Evolutionary conservation across 225 moss, liverwort and hornwort species (phyloP).

Genomic region (Sphagnum tenellum): DNA sequence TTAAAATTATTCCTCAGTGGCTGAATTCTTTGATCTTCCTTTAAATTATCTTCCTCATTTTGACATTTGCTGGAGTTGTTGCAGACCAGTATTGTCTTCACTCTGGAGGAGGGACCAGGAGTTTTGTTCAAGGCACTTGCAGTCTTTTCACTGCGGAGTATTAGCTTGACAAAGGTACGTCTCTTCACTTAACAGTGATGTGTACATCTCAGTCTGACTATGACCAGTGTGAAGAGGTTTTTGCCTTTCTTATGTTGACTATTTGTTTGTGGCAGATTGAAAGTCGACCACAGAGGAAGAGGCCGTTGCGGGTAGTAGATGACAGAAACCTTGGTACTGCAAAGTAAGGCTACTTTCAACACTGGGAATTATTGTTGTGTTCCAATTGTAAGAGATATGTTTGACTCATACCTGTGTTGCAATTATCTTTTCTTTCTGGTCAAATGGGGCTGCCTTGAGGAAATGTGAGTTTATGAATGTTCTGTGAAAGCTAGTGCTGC

Average conservation of each 20-base stretch:
- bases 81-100: slow-evolving; percentile 51
- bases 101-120: slow-evolving; percentile 52
- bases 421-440: too few species aligned
- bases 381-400: not conserved
- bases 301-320: slow-evolving; percentile 46
- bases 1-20: too few species aligned
- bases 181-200: too few species aligned
- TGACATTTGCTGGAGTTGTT: not conserved
- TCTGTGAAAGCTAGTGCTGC: too few species aligned
- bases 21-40: too few species aligned
- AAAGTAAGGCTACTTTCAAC: slow-evolving; percentile 16
- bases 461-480: too few species aligned
- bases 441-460: too few species aligned
- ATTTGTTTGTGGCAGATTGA: slow-evolving; percentile 23
- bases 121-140: slow-evolving; percentile 50
- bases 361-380: not conserved
- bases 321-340: slow-evolving; percentile 45
- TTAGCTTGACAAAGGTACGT: slow-evolving; percentile 33
- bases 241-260: not conserved
- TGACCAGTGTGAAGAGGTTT: not conserved
- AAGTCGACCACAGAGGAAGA: slow-evolving; percentile 53
- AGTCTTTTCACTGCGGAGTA: slow-evolving; percentile 34
- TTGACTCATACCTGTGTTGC: too few species aligned
- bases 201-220: too few species aligned
- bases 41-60: too few species aligned